These are phyloP conservation scores for Xylaria digitata DNA, from an alignment of 2,329 filamentous ascomycete genomes.

Conservation along the genomic window DNA sequence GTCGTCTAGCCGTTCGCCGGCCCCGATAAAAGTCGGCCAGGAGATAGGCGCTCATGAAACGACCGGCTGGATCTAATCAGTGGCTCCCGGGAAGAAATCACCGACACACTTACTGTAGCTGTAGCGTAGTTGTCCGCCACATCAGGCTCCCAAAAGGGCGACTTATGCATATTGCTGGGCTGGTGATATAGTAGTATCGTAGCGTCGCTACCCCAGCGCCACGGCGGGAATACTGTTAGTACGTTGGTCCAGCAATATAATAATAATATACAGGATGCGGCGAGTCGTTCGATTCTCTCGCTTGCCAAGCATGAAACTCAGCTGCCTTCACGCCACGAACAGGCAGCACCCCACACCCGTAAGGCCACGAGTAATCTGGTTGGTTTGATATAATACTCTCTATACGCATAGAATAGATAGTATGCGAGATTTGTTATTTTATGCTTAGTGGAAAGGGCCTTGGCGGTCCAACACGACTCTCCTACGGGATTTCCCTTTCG, in stretches of 20 bases:
- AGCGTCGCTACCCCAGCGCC: slow-evolving; percentile 12
- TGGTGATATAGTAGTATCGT: slow-evolving; percentile 6
- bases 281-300: slow-evolving; percentile 13
- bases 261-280: neutral
- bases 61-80: slow-evolving; percentile 26
- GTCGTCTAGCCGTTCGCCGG: slow-evolving; percentile 25
- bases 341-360: neutral
- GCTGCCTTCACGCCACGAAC: slow-evolving; percentile 16
- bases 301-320: slow-evolving; percentile 13
- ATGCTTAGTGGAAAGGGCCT: slow-evolving; percentile 4
- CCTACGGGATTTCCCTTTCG: slow-evolving; percentile 25
- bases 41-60: slow-evolving; percentile 12
- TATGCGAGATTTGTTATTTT: neutral
- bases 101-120: slow-evolving; percentile 11
- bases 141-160: neutral
- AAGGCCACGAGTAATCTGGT: slow-evolving; percentile 6
- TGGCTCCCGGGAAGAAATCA: slow-evolving; percentile 22
- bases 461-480: slow-evolving; percentile 15
- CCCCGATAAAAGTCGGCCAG: slow-evolving; percentile 16
- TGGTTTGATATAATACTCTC: neutral
- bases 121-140: slow-evolving; percentile 9
- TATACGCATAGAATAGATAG: neutral
- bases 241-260: neutral
- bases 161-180: neutral
- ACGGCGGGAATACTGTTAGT: slow-evolving; percentile 11